These are phyloP conservation scores for Kodamaea neixiangensis DNA, from an alignment of 805 yeast species.

Conservation along the genomic window DNA sequence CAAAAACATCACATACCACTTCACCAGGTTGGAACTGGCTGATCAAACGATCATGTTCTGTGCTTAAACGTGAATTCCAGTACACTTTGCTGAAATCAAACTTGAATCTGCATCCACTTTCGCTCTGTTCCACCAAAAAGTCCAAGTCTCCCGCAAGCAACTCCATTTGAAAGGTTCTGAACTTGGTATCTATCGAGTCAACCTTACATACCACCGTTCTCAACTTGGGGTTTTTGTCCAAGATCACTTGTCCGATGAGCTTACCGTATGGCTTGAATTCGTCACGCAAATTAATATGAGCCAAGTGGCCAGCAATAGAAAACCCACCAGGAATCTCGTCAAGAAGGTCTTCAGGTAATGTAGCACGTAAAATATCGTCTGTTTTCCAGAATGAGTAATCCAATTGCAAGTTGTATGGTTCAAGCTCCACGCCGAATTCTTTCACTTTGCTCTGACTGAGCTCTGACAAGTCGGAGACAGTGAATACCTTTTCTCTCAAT, in stretches of 20 bases:
- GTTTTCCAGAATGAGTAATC: slow-evolving; percentile 84
- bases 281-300: slow-evolving; percentile 83
- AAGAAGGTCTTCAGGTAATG: slow-evolving; percentile 68
- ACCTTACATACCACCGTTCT: slow-evolving; percentile 91
- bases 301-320: slow-evolving; percentile 92
- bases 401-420: slow-evolving; percentile 55
- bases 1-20: slow-evolving; percentile 92
- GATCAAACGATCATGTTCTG: slow-evolving; percentile 88
- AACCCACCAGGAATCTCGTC: slow-evolving; percentile 87
- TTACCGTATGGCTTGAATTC: slow-evolving; percentile 81
- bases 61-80: slow-evolving; percentile 94
- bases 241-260: slow-evolving; percentile 83
- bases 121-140: slow-evolving; percentile 80
- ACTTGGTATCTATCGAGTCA: slow-evolving; percentile 82
- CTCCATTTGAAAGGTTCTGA: slow-evolving; percentile 92
- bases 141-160: slow-evolving; percentile 84
- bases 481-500: slow-evolving; percentile 52
- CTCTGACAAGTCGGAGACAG: slow-evolving; percentile 39
- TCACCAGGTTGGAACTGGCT: slow-evolving; percentile 60
- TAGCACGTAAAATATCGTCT: slow-evolving; percentile 79
- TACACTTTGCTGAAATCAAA: slow-evolving; percentile 94
- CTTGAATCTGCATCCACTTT: slow-evolving; percentile 78
- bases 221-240: slow-evolving; percentile 82
- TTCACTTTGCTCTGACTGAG: slow-evolving; percentile 48
- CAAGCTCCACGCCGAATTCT: slow-evolving; percentile 47